Percentiles rank a stretch among this genome's conserved stretches.
These are phyloP conservation scores for Colletotrichum tamarilloi DNA, from an alignment of 2,329 filamentous ascomycete genomes.

Conservation along the genomic window DNA sequence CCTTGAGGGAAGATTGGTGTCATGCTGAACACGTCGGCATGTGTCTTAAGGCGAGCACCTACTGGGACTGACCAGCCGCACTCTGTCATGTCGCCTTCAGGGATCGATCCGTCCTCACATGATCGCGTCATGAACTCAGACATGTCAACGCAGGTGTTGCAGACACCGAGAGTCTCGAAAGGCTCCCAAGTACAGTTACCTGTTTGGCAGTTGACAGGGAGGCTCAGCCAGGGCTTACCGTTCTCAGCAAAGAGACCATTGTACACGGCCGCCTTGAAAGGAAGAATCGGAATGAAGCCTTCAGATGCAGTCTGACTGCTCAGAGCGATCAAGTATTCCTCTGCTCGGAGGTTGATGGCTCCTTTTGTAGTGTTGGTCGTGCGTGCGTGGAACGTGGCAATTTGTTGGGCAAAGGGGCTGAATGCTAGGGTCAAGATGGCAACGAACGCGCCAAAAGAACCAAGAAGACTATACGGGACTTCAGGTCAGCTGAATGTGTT, in stretches of 20 bases:
- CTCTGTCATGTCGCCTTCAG: slow-evolving; percentile 18
- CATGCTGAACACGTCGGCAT: slow-evolving; percentile 46
- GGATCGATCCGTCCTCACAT: slow-evolving; percentile 34
- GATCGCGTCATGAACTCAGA: slow-evolving; percentile 42
- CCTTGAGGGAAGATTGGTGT: slow-evolving; percentile 43
- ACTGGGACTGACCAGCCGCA: slow-evolving; percentile 46
- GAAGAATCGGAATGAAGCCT: slow-evolving; percentile 45
- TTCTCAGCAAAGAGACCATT: slow-evolving; percentile 48
- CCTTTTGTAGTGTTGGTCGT: slow-evolving; percentile 33
- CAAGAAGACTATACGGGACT: slow-evolving; percentile 36
- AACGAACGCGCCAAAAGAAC: slow-evolving; percentile 44
- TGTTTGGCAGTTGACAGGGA: slow-evolving; percentile 34
- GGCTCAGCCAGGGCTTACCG: slow-evolving; percentile 38
- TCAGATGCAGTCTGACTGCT: slow-evolving; percentile 38
- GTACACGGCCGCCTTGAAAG: slow-evolving; percentile 48
- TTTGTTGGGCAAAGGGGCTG: slow-evolving; percentile 46
- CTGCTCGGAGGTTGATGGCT: slow-evolving; percentile 42
- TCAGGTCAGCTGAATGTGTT: background rate
- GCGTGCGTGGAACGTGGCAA: slow-evolving; percentile 43
- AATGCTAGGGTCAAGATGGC: slow-evolving; percentile 43
- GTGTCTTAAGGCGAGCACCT: slow-evolving; percentile 39
- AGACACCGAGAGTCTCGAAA: slow-evolving; percentile 39
- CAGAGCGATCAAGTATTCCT: slow-evolving; percentile 43
- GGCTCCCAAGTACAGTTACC: slow-evolving; percentile 39
- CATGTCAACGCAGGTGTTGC: slow-evolving; percentile 37